A percentile compares a stretch with the other conserved stretches of the same genome.
These are phyloP conservation scores for Cucumis cinereus DNA, from an alignment of 306 rosid species.

Conservation along the genomic window DNA sequence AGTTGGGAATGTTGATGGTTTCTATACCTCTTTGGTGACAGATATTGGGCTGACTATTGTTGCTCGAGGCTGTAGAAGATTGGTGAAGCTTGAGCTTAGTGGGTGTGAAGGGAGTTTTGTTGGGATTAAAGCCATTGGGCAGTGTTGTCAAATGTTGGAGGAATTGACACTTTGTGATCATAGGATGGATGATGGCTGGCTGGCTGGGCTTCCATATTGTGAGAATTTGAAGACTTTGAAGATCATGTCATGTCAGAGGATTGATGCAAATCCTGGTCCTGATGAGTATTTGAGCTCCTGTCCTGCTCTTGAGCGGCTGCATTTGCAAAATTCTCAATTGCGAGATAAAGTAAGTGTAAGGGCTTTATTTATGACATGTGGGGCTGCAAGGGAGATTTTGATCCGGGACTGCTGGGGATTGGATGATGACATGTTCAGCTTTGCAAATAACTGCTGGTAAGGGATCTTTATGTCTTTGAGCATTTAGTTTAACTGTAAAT, in stretches of 20 bases:
- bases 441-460: slow-evolving; percentile 58
- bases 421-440: slow-evolving; percentile 32
- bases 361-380: slow-evolving; percentile 50
- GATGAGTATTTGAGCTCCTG: slow-evolving; percentile 69
- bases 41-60: slow-evolving; percentile 77
- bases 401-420: slow-evolving; percentile 88
- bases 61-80: slow-evolving; percentile 73
- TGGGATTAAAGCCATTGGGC: slow-evolving; percentile 83
- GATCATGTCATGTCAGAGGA: slow-evolving; percentile 41
- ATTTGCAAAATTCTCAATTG: slow-evolving; percentile 51
- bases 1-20: slow-evolving; percentile 36
- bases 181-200: slow-evolving; percentile 87
- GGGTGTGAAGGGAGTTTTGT: slow-evolving; percentile 90
- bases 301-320: slow-evolving; percentile 46
- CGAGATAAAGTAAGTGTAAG: slow-evolving; percentile 31
- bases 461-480: neutral
- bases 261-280: slow-evolving; percentile 55
- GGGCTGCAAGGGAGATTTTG: slow-evolving; percentile 46
- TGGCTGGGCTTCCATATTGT: slow-evolving; percentile 55
- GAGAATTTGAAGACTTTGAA: slow-evolving; percentile 69
- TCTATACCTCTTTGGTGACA: slow-evolving; percentile 41
- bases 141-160: slow-evolving; percentile 82
- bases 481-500: neutral
- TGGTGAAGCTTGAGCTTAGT: slow-evolving; percentile 69
- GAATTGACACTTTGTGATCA: slow-evolving; percentile 57